Evolutionary conservation across 2,329 filamentous ascomycete genomes (phyloP), one percentile per base, ranked within the genome.

Genomic region (Juglanconis juglandina): DNA sequence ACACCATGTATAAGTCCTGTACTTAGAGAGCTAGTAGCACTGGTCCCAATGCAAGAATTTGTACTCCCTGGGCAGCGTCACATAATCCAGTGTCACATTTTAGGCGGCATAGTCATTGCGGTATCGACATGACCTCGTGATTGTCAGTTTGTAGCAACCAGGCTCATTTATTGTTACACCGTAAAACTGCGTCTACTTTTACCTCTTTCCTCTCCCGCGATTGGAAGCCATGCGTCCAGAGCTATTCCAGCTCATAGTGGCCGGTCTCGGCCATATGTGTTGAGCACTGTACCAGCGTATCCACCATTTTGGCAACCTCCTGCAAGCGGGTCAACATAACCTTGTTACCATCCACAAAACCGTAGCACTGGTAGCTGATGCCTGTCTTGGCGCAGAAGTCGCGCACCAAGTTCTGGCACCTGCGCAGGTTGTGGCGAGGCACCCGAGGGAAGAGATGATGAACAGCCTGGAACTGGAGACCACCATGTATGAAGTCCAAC

Each of bases 401-500:
- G 66, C 77, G 80, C 1, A 88, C 85, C 48, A 87, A 69, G 60
- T 72, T 76, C 73, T 90, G 87, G 2, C 81, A 79, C 64, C 76
- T 74, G 56, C 88, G 79, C 9, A 90, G 73, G 70, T 90, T 90
- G 71, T 90, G 88, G 32, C 87, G 75, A 1, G 88, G 88, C 56
- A 90, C 79, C 4, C 88, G 79, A 3, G 88, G 87, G 68, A 87
- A 90, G 10, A 90, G 72, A 66, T 91, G 87, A 71, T 91, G 87
- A 2, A 90, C 81, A 6, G 83, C 87, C 72, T 90, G 88, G 73
- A 90, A 91, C 73, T 90, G 88, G 34, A 91, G 76, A 1, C 88
- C 88, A 53, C 88, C 88, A 70, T 91, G 87, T 68, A 89, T 79
- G 66, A 86, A 90, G 70, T 91, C 88, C 33, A 91, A 75, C 88